These are phyloP conservation scores for Penicillium samsonianum DNA, from an alignment of 495 filamentous ascomycete species.

Conservation along the genomic window DNA sequence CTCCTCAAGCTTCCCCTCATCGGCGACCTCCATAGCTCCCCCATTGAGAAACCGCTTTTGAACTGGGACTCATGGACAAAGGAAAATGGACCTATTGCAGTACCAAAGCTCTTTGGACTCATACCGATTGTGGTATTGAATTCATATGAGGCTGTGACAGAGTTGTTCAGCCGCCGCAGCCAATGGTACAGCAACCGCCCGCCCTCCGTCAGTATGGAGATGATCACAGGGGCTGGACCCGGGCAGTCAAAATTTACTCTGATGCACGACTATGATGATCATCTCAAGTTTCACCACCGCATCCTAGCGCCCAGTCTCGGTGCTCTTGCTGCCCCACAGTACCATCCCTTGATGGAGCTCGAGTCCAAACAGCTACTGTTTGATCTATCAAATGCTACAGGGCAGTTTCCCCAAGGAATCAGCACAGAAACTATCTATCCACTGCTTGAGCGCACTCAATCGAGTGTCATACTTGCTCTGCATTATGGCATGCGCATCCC, in stretches of 20 bases:
- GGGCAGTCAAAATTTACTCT: constrained; percentile 31
- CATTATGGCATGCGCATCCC: constrained; percentile 40
- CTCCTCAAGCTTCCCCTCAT: constrained; percentile 34
- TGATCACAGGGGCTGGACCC: constrained; percentile 30
- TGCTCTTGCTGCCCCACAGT: constrained; percentile 18
- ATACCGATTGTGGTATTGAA: constrained; percentile 34
- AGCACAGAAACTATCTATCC: constrained; percentile 27
- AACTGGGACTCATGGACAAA: constrained; percentile 33
- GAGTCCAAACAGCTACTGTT: constrained; percentile 32
- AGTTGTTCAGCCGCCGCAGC: constrained; percentile 36
- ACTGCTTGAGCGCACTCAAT: constrained; percentile 31
- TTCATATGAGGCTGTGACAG: constrained; percentile 31
- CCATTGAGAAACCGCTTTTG: constrained; percentile 25
- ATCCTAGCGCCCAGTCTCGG: constrained; percentile 32
- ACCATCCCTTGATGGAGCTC: constrained; percentile 32
- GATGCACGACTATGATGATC: constrained; percentile 36
- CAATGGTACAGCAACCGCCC: constrained; percentile 40
- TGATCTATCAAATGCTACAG: constrained; percentile 18
- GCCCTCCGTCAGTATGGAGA: constrained; percentile 35
- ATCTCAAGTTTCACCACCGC: constrained; percentile 34
- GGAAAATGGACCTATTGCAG: constrained; percentile 29
- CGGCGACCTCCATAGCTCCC: constrained; percentile 32
- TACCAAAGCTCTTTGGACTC: constrained; percentile 32
- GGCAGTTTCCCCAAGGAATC: constrained; percentile 1
- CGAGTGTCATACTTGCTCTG: constrained; percentile 34